Evolutionary conservation across 192 early-diverging fungal species (phyloP).

Genomic region (Backusella tuberculispora): DNA sequence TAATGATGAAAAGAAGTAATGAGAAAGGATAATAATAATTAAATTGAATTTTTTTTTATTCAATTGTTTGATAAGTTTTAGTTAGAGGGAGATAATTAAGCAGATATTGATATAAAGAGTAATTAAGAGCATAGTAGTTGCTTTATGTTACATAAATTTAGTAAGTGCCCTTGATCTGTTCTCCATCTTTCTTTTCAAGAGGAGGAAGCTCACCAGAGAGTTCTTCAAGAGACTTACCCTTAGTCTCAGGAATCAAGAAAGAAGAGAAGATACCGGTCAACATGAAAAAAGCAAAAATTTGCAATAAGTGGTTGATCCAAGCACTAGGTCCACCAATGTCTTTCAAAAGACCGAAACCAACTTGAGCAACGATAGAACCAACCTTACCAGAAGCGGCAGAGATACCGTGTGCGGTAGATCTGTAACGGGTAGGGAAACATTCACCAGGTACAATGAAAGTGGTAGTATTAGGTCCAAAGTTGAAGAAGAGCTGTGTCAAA

Average conservation of each 20-base stretch:
- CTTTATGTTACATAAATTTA: constrained; percentile 17
- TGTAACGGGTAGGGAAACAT: constrained; percentile 81
- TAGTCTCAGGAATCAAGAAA: constrained; percentile 78
- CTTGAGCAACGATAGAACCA: constrained; percentile 77
- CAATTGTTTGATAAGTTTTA: not conserved
- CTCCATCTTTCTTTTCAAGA: not conserved
- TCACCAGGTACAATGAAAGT: constrained; percentile 87
- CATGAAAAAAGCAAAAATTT: constrained; percentile 81
- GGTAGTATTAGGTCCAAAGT: constrained; percentile 96
- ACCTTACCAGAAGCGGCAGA: constrained; percentile 82
- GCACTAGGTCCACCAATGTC: constrained; percentile 67
- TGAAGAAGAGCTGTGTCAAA: constrained; percentile 80
- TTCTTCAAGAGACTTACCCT: constrained; percentile 79
- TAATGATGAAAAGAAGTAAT: not conserved
- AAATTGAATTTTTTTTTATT: not conserved
- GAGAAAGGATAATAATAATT: not conserved
- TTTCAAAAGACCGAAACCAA: constrained; percentile 71
- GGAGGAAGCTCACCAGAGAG: constrained; percentile 48
- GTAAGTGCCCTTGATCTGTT: constrained; percentile 8
- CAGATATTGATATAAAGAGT: not conserved
- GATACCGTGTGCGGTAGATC: constrained; percentile 82
- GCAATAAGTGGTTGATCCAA: constrained; percentile 63
- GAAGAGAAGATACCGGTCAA: constrained; percentile 69
- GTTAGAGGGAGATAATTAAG: not conserved
- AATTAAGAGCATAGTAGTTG: not conserved